Evolutionary conservation across 768 basidiomycete species (phyloP), one percentile per base, ranked within the genome.

Genomic region (Lyophyllum atratum): DNA sequence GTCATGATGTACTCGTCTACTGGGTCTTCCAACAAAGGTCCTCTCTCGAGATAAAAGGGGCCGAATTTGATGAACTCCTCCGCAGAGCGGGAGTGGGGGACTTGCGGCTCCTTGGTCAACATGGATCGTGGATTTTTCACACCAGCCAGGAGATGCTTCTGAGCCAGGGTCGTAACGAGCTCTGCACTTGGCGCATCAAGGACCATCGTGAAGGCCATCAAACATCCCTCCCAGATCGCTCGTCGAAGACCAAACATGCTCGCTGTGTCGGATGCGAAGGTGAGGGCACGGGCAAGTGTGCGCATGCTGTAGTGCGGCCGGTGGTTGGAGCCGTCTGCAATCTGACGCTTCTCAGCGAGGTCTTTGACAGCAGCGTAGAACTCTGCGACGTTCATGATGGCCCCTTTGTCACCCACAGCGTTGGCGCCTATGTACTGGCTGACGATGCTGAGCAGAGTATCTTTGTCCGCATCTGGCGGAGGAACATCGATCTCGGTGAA

Each of bases 151-250:
- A 99, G 75, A 71, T 94, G 84, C 62, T 85, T 86, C 60, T 89
- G 86, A 7, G 90, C 90, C 17, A 96, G 76, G 7, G 73, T 70
- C 2, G 79, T 82, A 19, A 94, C 93, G 24, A 83, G 64, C 58
- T 81, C 78, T 0, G 85, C 83, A 64, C 94, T 94, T 15, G 80
- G 73, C 0, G 73, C 74, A 65, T 97, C 93, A 47, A 99, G 80
- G 6, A 90, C 86, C 94, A 97, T 98, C 6, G 94, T 97, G 70
- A 98, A 99, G 0, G 93, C 89, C 97, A 99, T 98, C 55, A 98
- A 68, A 69, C 92, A 96, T 1, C 97, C 96, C 71, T 98, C 97
- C 92, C 93, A 98, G 19, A 98, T 76, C 1, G 92, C 87, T 39
- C 97, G 79, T 34, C 95, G 84, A 9, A 98, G 74, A 25, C 93